These are phyloP conservation scores for Russula griseocarnosa DNA, from an alignment of 768 basidiomycete genomes.

Conservation along the genomic window DNA sequence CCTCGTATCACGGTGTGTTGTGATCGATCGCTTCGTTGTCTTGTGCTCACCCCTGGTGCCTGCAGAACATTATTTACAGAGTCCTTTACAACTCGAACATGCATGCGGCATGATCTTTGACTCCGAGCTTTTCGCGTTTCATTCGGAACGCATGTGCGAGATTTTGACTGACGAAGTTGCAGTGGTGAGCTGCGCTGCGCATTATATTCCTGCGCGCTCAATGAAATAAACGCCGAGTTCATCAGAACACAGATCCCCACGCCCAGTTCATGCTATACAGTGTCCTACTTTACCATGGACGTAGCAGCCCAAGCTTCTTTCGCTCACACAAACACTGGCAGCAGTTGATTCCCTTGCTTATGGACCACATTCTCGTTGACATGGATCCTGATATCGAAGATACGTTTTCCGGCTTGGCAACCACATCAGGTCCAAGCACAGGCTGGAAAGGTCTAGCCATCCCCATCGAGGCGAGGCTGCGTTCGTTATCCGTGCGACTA, in stretches of 20 bases:
- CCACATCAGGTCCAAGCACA: slow-evolving; percentile 36
- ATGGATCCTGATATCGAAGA: slow-evolving; percentile 71
- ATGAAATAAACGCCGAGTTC: not conserved
- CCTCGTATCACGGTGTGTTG: slow-evolving; percentile 81
- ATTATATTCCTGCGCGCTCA: not conserved
- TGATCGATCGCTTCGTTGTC: slow-evolving; percentile 9
- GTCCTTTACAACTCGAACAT: slow-evolving; percentile 77
- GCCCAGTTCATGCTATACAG: slow-evolving; percentile 73
- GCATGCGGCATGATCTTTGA: slow-evolving; percentile 72
- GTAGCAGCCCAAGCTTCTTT: slow-evolving; percentile 62
- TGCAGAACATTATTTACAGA: slow-evolving; percentile 80
- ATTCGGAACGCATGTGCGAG: slow-evolving; percentile 89
- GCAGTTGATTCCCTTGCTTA: slow-evolving; percentile 71
- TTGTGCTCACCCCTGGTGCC: slow-evolving; percentile 2
- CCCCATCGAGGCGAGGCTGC: slow-evolving; percentile 81
- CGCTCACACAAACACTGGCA: slow-evolving; percentile 82
- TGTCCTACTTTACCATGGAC: slow-evolving; percentile 72
- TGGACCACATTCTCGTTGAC: slow-evolving; percentile 81
- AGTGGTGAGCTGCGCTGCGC: slow-evolving; percentile 44
- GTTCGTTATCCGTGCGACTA: slow-evolving; percentile 64
- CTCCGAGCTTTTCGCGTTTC: slow-evolving; percentile 85
- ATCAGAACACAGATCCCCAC: slow-evolving; percentile 81
- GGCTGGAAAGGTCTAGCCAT: slow-evolving; percentile 39
- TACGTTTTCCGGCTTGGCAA: slow-evolving; percentile 36
- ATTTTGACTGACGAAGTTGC: slow-evolving; percentile 65